Evolutionary conservation across 1,139 yeast genomes (phyloP), one percentile per base, ranked within the genome.

Genomic region (Keqinozyma sinolaborantium): DNA sequence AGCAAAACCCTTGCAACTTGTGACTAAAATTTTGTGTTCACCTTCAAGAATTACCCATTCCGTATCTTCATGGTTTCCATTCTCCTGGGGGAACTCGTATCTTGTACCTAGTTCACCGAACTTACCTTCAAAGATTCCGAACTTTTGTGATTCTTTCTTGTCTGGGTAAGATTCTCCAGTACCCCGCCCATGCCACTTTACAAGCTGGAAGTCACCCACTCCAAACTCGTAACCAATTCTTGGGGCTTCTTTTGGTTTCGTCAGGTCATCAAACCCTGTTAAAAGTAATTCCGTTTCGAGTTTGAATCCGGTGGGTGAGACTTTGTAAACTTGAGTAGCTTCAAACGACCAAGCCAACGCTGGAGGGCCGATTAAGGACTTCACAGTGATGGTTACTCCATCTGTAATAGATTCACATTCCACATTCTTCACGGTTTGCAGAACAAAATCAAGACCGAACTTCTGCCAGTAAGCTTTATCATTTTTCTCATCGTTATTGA

Each of bases 61-160:
- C 8, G 60, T 56, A 27, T 53, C 60, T 24, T 47, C 45, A 25
- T 58, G 54, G 39, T 60, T 60, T 5, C 65, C 64, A 34, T 56
- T 56, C 25, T 59, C 66, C 39, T 60, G 66, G 2, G 66, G 66
- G 18, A 47, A 58, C 13, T 60, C 65, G 31, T 58, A 60, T 16
- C 31, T 28, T 26, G 41, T 44, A 36, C 46, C 51, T 23, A 60
- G 37, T 1, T 45, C 42, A 3, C 30, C 39, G 16, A 37, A 42
- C 4, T 34, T 24, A 5, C 35, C 23, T 5, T 36, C 33, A 33
- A 44, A 45, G 5, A 50, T 28, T 6, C 58, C 66, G 18, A 58
- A 18, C 30, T 35, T 42, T 25, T 49, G 55, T 10, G 53, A 58
- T 23, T 48, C 47, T 32, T 49, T 47, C 31, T 56, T 53, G 33